Percentiles rank a stretch among this genome's conserved stretches.
phyloP scores from a whole-genome alignment of 2,329 filamentous ascomycete genomes.

The Cercospora citrullina region DNA sequence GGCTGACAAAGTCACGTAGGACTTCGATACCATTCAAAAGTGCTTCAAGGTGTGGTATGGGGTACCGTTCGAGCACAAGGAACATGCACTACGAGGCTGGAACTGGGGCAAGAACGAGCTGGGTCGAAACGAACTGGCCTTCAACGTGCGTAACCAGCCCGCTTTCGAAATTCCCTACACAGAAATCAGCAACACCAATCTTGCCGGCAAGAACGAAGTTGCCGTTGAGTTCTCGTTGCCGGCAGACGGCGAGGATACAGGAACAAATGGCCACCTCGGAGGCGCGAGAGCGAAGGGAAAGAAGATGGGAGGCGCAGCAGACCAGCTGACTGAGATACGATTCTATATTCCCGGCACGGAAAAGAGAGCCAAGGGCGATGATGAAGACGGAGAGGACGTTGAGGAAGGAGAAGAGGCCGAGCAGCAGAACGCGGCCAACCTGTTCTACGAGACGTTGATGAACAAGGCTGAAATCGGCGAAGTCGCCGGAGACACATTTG shows the following conservation, averaged over 20 bases:
- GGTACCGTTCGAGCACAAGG: constrained; percentile 84
- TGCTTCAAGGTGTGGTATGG: constrained; percentile 99
- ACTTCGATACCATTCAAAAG: constrained; percentile 86
- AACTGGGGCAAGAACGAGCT: constrained; percentile 99
- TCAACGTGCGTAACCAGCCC: constrained; percentile 95
- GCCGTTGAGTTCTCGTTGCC: constrained; percentile 89
- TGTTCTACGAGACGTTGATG: constrained; percentile 98
- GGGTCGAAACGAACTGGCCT: constrained; percentile 87
- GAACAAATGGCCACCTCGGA: constrained; percentile 70
- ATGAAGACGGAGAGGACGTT: constrained; percentile 64
- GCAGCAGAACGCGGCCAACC: constrained; percentile 89
- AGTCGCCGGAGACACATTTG: constrained; percentile 96
- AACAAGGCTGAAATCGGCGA: constrained; percentile 99
- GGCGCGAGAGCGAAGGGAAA: constrained; percentile 76
- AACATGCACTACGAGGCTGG: constrained; percentile 94
- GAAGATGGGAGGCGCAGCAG: constrained; percentile 83
- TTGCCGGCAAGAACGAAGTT: constrained; percentile 96
- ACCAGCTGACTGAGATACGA: constrained; percentile 96
- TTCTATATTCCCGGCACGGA: constrained; percentile 96
- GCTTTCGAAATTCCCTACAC: constrained; percentile 97
- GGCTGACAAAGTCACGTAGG: constrained; percentile 50
- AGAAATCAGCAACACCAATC: constrained; percentile 95
- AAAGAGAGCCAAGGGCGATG: constrained; percentile 67
- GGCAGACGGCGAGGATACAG: constrained; percentile 68
- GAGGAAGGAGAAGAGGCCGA: constrained; percentile 58